Percentiles rank a stretch among this genome's conserved stretches.
Conservation (phyloP, 768 basidiomycete genomes). For the Podaxis mareebaensis region DNA sequence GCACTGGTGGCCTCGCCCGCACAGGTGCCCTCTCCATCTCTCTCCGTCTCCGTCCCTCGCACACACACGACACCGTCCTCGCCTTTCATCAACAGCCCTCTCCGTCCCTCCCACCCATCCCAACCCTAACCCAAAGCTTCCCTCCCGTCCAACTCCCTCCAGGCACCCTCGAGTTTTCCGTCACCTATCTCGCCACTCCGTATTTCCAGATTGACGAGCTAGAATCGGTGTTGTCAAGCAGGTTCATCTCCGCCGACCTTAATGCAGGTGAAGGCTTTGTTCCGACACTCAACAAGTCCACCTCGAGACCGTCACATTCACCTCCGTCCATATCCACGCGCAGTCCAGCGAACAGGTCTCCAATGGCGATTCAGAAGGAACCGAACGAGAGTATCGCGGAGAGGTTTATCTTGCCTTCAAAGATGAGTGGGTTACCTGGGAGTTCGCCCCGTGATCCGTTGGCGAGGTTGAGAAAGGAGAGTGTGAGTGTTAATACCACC, state of each 20-base stretch:
- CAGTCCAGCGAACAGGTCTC: slow-evolving; percentile 20
- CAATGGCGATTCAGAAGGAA: slow-evolving; percentile 9
- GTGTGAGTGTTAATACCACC: slow-evolving; percentile 9
- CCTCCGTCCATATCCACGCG: slow-evolving; percentile 24
- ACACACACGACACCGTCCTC: slow-evolving; percentile 24
- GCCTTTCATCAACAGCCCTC: slow-evolving; percentile 34
- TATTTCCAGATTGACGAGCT: slow-evolving; percentile 75
- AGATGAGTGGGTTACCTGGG: slow-evolving; percentile 28
- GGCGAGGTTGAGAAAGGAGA: slow-evolving; percentile 14
- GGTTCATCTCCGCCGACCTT: slow-evolving; percentile 67
- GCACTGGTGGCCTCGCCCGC: slow-evolving; percentile 30
- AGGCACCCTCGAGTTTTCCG: slow-evolving; percentile 62
- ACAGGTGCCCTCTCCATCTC: slow-evolving; percentile 42
- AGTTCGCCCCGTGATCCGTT: slow-evolving; percentile 15
- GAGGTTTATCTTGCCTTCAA: slow-evolving; percentile 36
- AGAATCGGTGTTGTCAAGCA: slow-evolving; percentile 73
- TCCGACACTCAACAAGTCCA: slow-evolving; percentile 64
- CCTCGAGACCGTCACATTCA: slow-evolving; percentile 25
- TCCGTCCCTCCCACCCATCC: slow-evolving; percentile 27
- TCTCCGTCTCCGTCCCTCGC: slow-evolving; percentile 27
- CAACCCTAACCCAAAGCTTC: slow-evolving; percentile 60
- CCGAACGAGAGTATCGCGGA: slow-evolving; percentile 31
- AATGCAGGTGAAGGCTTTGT: slow-evolving; percentile 54
- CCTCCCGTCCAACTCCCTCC: slow-evolving; percentile 66
- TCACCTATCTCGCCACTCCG: slow-evolving; percentile 66